phyloP scores from a whole-genome alignment of 2,329 filamentous ascomycete species.

The Aspergillus oerlinghausenensis region DNA sequence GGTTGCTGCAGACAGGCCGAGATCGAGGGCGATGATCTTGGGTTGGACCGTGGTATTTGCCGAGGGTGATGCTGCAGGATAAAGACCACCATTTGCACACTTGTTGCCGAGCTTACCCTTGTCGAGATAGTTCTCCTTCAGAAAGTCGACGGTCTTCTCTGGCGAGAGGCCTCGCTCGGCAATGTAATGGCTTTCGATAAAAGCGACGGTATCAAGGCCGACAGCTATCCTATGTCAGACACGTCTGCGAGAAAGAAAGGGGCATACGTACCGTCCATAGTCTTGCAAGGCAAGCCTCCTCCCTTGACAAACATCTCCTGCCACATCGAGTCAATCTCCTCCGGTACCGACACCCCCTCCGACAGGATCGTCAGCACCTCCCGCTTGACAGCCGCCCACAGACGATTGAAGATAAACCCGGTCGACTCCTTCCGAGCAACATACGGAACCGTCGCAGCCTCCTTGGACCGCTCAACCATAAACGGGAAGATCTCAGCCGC shows the following conservation, averaged over 20 bases:
- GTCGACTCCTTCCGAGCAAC: slow-evolving; percentile 47
- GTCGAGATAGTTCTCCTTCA: slow-evolving; percentile 44
- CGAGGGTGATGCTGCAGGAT: slow-evolving; percentile 19
- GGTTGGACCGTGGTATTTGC: neutral
- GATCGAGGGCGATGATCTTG: slow-evolving; percentile 18
- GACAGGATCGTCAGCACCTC: slow-evolving; percentile 48
- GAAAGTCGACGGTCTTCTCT: slow-evolving; percentile 42
- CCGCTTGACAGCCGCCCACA: slow-evolving; percentile 56
- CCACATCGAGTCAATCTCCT: slow-evolving; percentile 50
- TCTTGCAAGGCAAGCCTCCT: slow-evolving; percentile 29
- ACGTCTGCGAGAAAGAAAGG: neutral
- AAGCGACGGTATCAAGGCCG: slow-evolving; percentile 50
- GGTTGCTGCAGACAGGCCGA: slow-evolving; percentile 17
- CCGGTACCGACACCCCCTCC: slow-evolving; percentile 47
- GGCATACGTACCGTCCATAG: slow-evolving; percentile 41
- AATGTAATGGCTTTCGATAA: slow-evolving; percentile 53
- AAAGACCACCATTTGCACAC: slow-evolving; percentile 38
- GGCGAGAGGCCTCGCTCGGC: slow-evolving; percentile 43
- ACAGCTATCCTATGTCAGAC: slow-evolving; percentile 25
- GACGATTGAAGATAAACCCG: slow-evolving; percentile 52
- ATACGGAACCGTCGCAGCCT: slow-evolving; percentile 41
- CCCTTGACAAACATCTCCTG: slow-evolving; percentile 35
- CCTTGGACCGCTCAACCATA: slow-evolving; percentile 36
- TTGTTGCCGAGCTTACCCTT: slow-evolving; percentile 47
- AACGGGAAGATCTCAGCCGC: slow-evolving; percentile 43